Base-by-base conservation (phyloP, 2,329 filamentous ascomycete genomes). In the Colletotrichum brevisporum region DNA sequence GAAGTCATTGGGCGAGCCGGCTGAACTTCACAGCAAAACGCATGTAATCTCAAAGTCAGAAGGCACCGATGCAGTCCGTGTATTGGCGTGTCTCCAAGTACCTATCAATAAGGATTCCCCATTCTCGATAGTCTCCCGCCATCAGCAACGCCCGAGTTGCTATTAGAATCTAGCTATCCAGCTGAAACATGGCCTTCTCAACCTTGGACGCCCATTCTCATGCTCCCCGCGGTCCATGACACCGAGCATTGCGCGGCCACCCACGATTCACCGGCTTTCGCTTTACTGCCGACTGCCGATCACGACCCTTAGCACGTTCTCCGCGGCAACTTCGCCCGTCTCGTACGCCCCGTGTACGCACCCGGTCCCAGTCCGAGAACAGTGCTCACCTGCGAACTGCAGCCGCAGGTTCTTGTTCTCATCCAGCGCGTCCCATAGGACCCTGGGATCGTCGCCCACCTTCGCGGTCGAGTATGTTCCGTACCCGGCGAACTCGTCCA, bases 31-130 rank as follows among this genome's bases (percentile, higher is more conserved):
- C 15, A n/a, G 59, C 51, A 39, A 51, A 54, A 62, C 50, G 47
- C 39, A 62, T 62, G 59, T 54, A 47, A 18, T 45, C 12, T 45
- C 50, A 52, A 61, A 61, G 58, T 61, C 58, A 52, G 58, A 53
- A 52, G 58, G 48, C 48, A 61, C 18, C 24, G 26, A 36, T 39
- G n/a, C 26, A 13, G 36, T 13, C 36, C 4, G 13, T 36, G 31
- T 36, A 36, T 36, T 36, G 10, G 31, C 31, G 31, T 10, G 10
- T 10, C 31, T 36, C 31, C 21, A 24, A 24, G n/a, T n/a, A n/a
- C n/a, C 21, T 24, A 36, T 36, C 4, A 43, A 15, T 43, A 3
- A 43, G 41, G 41, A 12, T 43, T 43, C 41, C 13, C 13, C 41
- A 43, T 43, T 43, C 10, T 43, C 15, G 24, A 50, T 10, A 21